Evolutionary conservation across 495 filamentous ascomycete species (phyloP), one percentile per base, ranked within the genome.

Genomic region (Neurospora terricola): DNA sequence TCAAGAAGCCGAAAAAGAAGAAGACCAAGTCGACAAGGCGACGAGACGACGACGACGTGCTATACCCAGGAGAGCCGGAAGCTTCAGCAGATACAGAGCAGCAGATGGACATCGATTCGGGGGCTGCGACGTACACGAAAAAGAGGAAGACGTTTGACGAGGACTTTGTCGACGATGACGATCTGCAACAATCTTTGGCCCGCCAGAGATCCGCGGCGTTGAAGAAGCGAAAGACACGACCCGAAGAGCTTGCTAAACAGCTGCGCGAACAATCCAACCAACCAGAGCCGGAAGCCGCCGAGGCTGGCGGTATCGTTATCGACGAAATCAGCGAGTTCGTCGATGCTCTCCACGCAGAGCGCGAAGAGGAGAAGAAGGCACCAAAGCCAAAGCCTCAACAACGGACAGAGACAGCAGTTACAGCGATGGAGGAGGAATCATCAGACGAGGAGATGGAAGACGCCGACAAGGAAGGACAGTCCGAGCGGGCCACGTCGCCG

Each of bases 321-420:
- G 94, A 98, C 75, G 95, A 98, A 79, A 97, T 95, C 16, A 92
- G 93, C 4, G 94, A 97, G 74, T 99, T 99, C 78, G 93, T 99
- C 36, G 90, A 93, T 23, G 93, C 93, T 75, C 81, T 99, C 71
- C 89, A 91, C 76, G 75, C 88, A 86, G 73, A 80, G 23, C n/a
- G 88, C 84, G 90, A 91, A 70, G 89, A 89, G n/a, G 91, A 92
- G 75, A 87, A 85, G 38, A 85, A 84, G 79, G 79, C 82, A 73
- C 82, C 74, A 75, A 87, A 78, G 80, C 82, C 79, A 71, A 80
- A 82, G 69, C 81, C 74, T 75, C 87, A 78, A 80, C 82, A 78
- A 71, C 79, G 80, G 70, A 43, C 78, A 40, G 80, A 75, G 10
- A 76, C 78, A 34, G 72, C 77, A 9, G 81, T 83, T 2, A 89